Conservation (phyloP, 257 asterid genomes). For the Solanum pimpinellifolium region DNA sequence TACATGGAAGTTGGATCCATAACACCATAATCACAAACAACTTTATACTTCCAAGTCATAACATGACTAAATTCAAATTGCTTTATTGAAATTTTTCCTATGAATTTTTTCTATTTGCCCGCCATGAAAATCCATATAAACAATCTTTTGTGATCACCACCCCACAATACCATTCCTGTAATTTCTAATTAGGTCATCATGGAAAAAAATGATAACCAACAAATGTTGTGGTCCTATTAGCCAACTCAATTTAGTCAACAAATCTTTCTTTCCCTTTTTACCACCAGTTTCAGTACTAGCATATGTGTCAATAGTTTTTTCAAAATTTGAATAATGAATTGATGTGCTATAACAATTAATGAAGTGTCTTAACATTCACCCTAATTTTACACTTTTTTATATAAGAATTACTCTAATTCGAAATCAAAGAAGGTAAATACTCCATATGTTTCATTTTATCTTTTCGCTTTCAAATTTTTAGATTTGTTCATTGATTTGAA, state of each 20-base stretch:
- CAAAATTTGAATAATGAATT: background rate
- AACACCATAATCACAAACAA: too few species aligned
- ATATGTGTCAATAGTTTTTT: background rate
- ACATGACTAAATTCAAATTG: background rate
- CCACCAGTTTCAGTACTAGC: background rate
- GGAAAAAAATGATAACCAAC: background rate
- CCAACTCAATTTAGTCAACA: background rate
- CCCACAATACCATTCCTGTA: background rate
- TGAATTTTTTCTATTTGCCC: background rate
- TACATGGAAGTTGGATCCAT: too few species aligned
- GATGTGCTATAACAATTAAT: too few species aligned
- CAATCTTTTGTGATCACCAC: background rate
- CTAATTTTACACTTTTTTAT: background rate
- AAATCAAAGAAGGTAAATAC: background rate
- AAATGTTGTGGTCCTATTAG: background rate
- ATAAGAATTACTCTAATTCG: background rate
- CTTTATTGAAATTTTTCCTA: background rate
- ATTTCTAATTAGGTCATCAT: background rate
- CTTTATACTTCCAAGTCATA: too few species aligned
- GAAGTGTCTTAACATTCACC: background rate
- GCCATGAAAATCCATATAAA: background rate
- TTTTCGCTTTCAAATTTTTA: too few species aligned
- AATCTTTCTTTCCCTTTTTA: conserved; percentile 3
- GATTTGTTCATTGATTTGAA: background rate
- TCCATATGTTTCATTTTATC: background rate